phyloP scores from a whole-genome alignment of 371 early-diverging fungal species.

The Mortierella sp. region DNA sequence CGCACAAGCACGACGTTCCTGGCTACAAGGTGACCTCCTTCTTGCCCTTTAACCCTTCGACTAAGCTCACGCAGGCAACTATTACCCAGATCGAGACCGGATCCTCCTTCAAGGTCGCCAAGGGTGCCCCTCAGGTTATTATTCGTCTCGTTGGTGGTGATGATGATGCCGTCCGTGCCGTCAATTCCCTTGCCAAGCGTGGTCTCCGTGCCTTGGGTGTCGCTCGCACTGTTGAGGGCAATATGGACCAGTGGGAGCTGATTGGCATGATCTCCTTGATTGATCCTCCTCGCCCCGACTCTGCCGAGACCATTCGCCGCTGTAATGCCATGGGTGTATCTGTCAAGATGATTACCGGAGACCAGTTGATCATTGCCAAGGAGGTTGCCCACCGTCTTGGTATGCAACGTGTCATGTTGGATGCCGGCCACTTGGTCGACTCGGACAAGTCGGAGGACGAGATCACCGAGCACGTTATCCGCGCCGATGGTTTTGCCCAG shows the following conservation, averaged over 20 bases:
- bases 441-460: slow-evolving; percentile 88
- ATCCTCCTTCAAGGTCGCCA: slow-evolving; percentile 86
- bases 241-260: slow-evolving; percentile 74
- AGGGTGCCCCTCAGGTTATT: slow-evolving; percentile 97
- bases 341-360: slow-evolving; percentile 94
- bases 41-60: slow-evolving; percentile 92
- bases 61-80: slow-evolving; percentile 93
- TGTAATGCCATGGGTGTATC: slow-evolving; percentile 83
- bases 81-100: slow-evolving; percentile 76
- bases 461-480: slow-evolving; percentile 82
- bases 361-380: slow-evolving; percentile 90
- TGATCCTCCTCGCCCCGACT: slow-evolving; percentile 89
- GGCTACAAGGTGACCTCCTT: slow-evolving; percentile 91
- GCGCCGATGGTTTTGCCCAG: slow-evolving; percentile 96
- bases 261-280: slow-evolving; percentile 87
- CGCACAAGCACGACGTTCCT: slow-evolving; percentile 75
- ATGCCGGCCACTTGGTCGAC: slow-evolving; percentile 83
- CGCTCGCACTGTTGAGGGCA: slow-evolving; percentile 79
- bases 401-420: slow-evolving; percentile 85
- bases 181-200: slow-evolving; percentile 86
- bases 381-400: slow-evolving; percentile 90
- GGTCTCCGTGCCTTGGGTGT: slow-evolving; percentile 94
- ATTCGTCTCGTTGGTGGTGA: slow-evolving; percentile 85
- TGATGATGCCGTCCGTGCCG: slow-evolving; percentile 81
- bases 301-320: slow-evolving; percentile 71